phyloP scores from a whole-genome alignment of 2,329 filamentous ascomycete species.

The Chaetothyriales sp. region DNA sequence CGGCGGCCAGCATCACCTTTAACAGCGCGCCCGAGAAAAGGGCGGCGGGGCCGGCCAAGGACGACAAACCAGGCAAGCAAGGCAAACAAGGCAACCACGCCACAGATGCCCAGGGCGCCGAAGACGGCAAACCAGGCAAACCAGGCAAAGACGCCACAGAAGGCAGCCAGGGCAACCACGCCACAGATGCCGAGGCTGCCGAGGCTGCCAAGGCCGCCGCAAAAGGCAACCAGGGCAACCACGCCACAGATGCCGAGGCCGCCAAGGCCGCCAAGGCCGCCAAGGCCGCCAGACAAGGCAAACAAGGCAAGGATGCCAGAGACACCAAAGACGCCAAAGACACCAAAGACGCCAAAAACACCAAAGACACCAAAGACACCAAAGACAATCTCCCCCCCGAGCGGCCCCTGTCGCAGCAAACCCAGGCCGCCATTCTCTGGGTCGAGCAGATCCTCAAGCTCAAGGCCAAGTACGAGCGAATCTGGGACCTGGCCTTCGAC shows the following conservation, averaged over 20 bases:
- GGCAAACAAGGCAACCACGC: conserved; percentile 23
- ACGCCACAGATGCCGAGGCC: conserved; percentile 33
- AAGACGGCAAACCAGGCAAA: no score
- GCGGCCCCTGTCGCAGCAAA: conserved; percentile 59
- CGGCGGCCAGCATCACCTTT: conserved; percentile 39
- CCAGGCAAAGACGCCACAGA: conserved; percentile 28
- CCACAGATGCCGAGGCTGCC: no score
- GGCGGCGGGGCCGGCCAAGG: conserved; percentile 16
- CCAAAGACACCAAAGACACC: no score
- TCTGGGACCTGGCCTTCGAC: conserved; percentile 61
- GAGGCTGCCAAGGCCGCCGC: no score
- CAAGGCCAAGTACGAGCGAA: conserved; percentile 77
- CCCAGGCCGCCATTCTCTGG: conserved; percentile 81
- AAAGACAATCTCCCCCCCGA: no score
- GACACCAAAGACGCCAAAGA: no score
- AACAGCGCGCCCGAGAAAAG: conserved; percentile 38
- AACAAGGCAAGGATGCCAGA: no score
- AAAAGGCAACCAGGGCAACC: conserved; percentile 24
- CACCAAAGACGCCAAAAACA: no score
- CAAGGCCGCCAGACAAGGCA: conserved; percentile 25
- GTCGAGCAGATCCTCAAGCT: conserved; percentile 77
- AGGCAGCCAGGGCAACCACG: no score
- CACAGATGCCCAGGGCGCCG: conserved; percentile 32
- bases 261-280: no score
- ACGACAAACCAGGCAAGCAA: conserved; percentile 30